A percentile compares a stretch with the other conserved stretches of the same genome.
These are phyloP conservation scores for Leishmania amazonensis DNA, from an alignment of 208 protist species.

Conservation along the genomic window DNA sequence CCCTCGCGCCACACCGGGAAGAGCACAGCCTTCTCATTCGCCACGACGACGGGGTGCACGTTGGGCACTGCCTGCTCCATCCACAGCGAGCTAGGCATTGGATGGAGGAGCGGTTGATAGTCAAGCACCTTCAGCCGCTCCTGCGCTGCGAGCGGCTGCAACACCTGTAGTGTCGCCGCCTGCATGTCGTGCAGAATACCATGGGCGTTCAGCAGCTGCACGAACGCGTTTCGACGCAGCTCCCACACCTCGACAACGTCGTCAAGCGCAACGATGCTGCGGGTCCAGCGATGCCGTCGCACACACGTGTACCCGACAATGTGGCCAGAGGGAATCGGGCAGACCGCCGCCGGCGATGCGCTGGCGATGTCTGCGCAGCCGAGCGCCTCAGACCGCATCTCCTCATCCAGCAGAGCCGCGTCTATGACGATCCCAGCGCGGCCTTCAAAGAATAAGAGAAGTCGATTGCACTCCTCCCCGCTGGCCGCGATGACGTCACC, in stretches of 20 bases:
- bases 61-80: slow-evolving; percentile 57
- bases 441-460: slow-evolving; percentile 71
- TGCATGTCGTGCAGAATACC: slow-evolving; percentile 56
- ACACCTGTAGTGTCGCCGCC: slow-evolving; percentile 60
- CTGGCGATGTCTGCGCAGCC: slow-evolving; percentile 18
- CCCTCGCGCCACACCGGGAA: slow-evolving; percentile 78
- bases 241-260: slow-evolving; percentile 78
- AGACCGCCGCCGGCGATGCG: slow-evolving; percentile 6
- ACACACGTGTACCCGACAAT: slow-evolving; percentile 83
- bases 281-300: slow-evolving; percentile 74
- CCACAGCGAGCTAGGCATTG: slow-evolving; percentile 79
- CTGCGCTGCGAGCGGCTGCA: slow-evolving; percentile 66
- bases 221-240: slow-evolving; percentile 54
- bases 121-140: slow-evolving; percentile 49
- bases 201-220: slow-evolving; percentile 62
- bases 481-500: slow-evolving; percentile 54
- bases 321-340: slow-evolving; percentile 51
- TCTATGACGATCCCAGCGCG: slow-evolving; percentile 53
- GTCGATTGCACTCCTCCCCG: slow-evolving; percentile 77
- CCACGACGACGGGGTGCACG: slow-evolving; percentile 61
- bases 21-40: slow-evolving; percentile 25
- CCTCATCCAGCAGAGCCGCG: slow-evolving; percentile 28
- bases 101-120: slow-evolving; percentile 70
- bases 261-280: slow-evolving; percentile 62
- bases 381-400: slow-evolving; percentile 22